phyloP scores from a whole-genome alignment of 805 yeast genomes.

The Kodamaea hsintzibuensis region DNA sequence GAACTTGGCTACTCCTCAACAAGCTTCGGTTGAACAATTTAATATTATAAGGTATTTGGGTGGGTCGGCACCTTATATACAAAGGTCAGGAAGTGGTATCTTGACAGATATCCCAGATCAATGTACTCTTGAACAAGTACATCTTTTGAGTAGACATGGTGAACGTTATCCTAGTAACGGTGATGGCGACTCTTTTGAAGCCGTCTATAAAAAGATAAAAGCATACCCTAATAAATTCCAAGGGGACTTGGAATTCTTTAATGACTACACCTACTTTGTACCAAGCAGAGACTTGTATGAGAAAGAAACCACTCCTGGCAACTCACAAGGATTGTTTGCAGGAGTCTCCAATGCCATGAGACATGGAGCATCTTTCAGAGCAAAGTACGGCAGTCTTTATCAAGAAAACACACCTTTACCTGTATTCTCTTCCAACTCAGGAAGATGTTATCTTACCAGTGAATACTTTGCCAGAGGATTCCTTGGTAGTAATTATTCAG shows the following conservation, averaged over 20 bases:
- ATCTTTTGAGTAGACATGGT: constrained; percentile 73
- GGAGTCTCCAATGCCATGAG: constrained; percentile 52
- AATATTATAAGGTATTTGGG: constrained; percentile 26
- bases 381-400: constrained; percentile 50
- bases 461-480: constrained; percentile 60
- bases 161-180: constrained; percentile 57
- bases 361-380: constrained; percentile 51
- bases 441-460: constrained; percentile 58
- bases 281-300: constrained; percentile 40
- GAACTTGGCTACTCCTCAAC: constrained; percentile 27
- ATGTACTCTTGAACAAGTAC: constrained; percentile 66
- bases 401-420: constrained; percentile 37
- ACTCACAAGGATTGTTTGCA: constrained; percentile 45
- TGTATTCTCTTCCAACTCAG: constrained; percentile 55
- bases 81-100: constrained; percentile 27
- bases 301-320: constrained; percentile 50
- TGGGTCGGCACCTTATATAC: constrained; percentile 30
- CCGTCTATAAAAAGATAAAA: constrained; percentile 26
- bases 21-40: constrained; percentile 26
- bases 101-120: constrained; percentile 32
- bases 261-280: constrained; percentile 54
- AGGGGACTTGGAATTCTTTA: constrained; percentile 56
- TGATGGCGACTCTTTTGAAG: constrained; percentile 29
- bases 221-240: constrained; percentile 29
- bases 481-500: constrained; percentile 43